Conservation (phyloP, 306 rosid species). For the Erythrophleum fordii region DNA sequence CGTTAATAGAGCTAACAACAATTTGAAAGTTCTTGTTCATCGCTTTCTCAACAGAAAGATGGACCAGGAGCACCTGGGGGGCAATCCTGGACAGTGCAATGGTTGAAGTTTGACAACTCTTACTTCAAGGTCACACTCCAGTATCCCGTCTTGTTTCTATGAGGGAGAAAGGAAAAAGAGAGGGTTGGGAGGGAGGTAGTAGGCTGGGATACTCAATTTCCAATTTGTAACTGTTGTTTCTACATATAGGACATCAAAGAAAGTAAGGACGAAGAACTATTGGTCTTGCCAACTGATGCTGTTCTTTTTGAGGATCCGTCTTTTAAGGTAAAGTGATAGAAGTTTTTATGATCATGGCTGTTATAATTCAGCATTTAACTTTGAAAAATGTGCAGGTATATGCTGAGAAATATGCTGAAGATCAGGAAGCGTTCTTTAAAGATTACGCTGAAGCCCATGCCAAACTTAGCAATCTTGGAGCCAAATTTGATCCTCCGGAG, state of each 20-base stretch:
- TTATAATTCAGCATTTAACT: slow-evolving; percentile 16
- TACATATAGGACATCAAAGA: slow-evolving; percentile 83
- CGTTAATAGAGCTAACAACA: slow-evolving; percentile 1
- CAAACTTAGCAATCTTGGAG: slow-evolving; percentile 93
- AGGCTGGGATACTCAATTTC: slow-evolving; percentile 20
- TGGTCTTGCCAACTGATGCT: slow-evolving; percentile 98
- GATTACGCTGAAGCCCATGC: slow-evolving; percentile 99
- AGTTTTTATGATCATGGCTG: slow-evolving; percentile 4
- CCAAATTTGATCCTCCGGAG: slow-evolving; percentile 97
- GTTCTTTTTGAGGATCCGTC: slow-evolving; percentile 90
- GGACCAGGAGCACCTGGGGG: slow-evolving; percentile 99
- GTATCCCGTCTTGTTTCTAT: neutral
- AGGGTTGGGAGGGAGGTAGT: neutral
- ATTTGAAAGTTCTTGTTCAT: slow-evolving; percentile 37
- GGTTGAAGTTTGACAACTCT: slow-evolving; percentile 96
- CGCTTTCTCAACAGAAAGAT: slow-evolving; percentile 67
- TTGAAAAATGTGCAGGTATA: slow-evolving; percentile 58
- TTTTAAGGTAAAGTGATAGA: slow-evolving; percentile 66
- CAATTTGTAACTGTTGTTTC: slow-evolving; percentile 39
- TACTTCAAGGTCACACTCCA: slow-evolving; percentile 77
- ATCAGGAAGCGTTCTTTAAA: slow-evolving; percentile 87
- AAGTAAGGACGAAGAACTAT: slow-evolving; percentile 81
- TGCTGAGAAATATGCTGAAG: slow-evolving; percentile 92
- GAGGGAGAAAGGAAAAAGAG: slow-evolving; percentile 6
- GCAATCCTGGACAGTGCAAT: slow-evolving; percentile 93